Conservation (phyloP, 2,329 filamentous ascomycete species). For the Aspergillus vadensis region DNA sequence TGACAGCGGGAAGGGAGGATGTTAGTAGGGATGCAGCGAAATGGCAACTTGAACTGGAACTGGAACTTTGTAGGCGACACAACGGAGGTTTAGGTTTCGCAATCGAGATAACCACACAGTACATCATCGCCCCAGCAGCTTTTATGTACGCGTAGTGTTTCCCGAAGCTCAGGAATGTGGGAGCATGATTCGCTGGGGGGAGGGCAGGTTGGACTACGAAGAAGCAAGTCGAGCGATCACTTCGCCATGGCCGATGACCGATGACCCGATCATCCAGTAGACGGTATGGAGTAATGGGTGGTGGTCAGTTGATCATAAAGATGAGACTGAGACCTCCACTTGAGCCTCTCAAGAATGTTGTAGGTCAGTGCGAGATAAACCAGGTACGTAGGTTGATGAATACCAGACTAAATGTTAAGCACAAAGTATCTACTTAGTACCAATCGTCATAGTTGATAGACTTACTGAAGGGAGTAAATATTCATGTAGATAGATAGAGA, state of each 20-base stretch:
- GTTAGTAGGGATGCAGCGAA: neutral
- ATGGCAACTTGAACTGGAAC: neutral
- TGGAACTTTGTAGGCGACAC: neutral
- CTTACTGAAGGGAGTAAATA: too few species aligned
- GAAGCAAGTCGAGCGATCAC: neutral
- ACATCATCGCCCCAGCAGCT: slow-evolving; percentile 7
- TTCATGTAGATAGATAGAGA: too few species aligned
- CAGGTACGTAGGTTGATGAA: neutral
- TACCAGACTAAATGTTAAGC: neutral
- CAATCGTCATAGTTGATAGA: too few species aligned
- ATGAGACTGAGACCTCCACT: slow-evolving; percentile 21
- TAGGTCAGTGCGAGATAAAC: slow-evolving; percentile 13
- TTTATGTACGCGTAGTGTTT: neutral
- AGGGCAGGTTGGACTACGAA: neutral
- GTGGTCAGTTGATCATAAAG: slow-evolving; percentile 31
- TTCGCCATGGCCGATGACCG: slow-evolving; percentile 9
- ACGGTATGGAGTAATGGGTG: slow-evolving; percentile 5
- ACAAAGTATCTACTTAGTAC: too few species aligned
- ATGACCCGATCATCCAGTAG: slow-evolving; percentile 14
- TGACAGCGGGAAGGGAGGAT: slow-evolving; percentile 16
- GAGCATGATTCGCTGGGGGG: neutral
- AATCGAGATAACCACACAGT: slow-evolving; percentile 11
- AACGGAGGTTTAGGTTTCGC: slow-evolving; percentile 4
- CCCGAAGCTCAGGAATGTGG: neutral
- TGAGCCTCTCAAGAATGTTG: slow-evolving; percentile 24